Conservation (phyloP, 495 filamentous ascomycete genomes). For the Neurospora sp. region DNA sequence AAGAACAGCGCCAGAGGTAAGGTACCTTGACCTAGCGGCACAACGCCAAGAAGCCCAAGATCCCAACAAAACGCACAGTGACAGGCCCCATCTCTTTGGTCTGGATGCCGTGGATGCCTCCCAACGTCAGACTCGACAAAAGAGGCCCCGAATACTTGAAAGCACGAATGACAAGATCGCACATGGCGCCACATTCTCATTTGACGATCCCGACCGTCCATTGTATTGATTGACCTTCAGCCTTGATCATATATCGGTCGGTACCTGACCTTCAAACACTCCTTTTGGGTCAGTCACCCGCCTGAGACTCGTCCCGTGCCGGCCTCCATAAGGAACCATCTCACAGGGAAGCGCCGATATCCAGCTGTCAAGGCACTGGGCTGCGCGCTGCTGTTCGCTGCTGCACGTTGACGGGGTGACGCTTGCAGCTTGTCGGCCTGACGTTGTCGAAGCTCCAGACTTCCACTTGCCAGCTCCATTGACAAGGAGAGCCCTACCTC, state of each 20-base stretch:
- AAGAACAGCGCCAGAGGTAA: not conserved
- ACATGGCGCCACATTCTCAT: slow-evolving; percentile 8
- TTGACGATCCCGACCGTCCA: not conserved
- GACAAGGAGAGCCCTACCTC: not conserved
- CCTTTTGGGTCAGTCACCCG: not conserved
- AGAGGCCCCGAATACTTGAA: not conserved
- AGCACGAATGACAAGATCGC: slow-evolving; percentile 10
- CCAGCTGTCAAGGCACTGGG: not conserved
- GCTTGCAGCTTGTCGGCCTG: not conserved
- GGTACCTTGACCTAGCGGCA: not conserved
- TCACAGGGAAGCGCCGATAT: not conserved
- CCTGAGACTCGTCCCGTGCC: not conserved
- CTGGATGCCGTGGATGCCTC: not conserved
- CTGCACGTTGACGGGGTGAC: not conserved
- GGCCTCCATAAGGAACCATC: not conserved
- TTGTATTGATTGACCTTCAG: not conserved
- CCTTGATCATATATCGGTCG: not conserved
- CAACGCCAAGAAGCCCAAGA: slow-evolving; percentile 1
- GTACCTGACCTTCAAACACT: slow-evolving; percentile 1
- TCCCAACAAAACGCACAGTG: slow-evolving; percentile 7
- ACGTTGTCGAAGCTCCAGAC: not conserved
- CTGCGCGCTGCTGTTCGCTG: not conserved
- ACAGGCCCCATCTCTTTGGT: not conserved
- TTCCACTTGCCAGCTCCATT: not conserved
- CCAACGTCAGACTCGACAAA: not conserved